phyloP scores from a whole-genome alignment of 176 grass and related monocot species.

The Carex scoparia region DNA sequence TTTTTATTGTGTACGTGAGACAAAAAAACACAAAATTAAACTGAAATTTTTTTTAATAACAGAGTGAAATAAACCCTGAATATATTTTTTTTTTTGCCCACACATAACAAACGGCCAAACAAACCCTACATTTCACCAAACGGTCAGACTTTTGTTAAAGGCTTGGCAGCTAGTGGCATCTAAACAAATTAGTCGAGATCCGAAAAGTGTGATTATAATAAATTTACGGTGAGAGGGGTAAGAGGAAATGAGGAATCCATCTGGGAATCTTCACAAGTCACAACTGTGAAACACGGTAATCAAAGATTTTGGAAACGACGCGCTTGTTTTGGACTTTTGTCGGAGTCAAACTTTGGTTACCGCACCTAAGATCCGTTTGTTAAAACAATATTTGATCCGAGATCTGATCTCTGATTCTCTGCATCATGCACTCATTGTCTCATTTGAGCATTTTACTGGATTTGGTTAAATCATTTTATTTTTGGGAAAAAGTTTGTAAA shows the following conservation, averaged over 20 bases:
- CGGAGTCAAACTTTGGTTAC: slow-evolving; percentile 27
- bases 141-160: neutral
- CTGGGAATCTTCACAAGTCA: neutral
- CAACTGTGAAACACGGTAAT: neutral
- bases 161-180: neutral
- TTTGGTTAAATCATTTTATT: too few relatives aligned
- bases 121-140: too few relatives aligned
- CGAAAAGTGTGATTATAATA: neutral
- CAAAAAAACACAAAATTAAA: too few relatives aligned
- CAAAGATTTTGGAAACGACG: neutral
- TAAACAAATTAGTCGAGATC: neutral
- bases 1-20: too few relatives aligned
- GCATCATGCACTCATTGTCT: too few relatives aligned
- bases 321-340: slow-evolving; percentile 12
- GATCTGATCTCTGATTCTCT: neutral
- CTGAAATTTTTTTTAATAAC: too few relatives aligned
- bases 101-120: too few relatives aligned
- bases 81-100: too few relatives aligned
- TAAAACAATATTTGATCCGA: neutral
- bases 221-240: too few relatives aligned
- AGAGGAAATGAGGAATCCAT: neutral
- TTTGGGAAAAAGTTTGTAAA: too few relatives aligned
- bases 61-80: too few relatives aligned
- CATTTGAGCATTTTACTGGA: too few relatives aligned
- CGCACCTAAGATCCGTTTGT: neutral